Percentiles rank a stretch among this genome's conserved stretches.
Evolutionary conservation across 331 rosid genomes (phyloP).

Genomic region (Erythrophleum ivorense): DNA sequence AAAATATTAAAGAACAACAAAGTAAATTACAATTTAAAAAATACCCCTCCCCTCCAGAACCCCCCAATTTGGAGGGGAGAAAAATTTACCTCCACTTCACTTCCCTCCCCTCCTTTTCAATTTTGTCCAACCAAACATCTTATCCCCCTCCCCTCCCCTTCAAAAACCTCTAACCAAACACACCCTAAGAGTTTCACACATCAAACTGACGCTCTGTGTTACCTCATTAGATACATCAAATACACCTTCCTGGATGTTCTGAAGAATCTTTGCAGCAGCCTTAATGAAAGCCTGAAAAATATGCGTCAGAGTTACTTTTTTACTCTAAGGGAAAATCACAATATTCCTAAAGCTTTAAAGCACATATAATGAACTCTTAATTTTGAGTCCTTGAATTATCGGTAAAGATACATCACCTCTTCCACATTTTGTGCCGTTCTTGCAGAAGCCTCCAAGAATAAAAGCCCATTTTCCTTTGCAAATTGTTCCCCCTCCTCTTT

Average conservation of each 20-base stretch:
- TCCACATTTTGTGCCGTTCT: conserved; percentile 72
- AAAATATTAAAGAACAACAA: too few relatives aligned
- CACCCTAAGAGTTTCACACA: neutral
- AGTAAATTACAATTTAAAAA: too few relatives aligned
- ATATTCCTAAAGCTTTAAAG: neutral
- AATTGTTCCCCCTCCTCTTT: conserved; percentile 84
- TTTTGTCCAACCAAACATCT: too few relatives aligned
- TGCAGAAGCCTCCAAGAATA: conserved; percentile 78
- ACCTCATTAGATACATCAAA: conserved; percentile 80
- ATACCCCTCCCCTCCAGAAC: too few relatives aligned
- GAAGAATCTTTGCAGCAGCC: conserved; percentile 72
- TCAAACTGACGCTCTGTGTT: conserved; percentile 17
- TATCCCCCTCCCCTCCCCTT: too few relatives aligned
- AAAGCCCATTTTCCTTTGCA: conserved; percentile 78
- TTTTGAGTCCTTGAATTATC: neutral
- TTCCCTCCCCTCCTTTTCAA: too few relatives aligned
- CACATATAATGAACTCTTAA: neutral
- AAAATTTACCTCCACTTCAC: too few relatives aligned
- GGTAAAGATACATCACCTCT: conserved; percentile 50
- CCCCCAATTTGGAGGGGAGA: too few relatives aligned
- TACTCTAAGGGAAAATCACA: neutral
- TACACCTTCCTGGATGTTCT: conserved; percentile 74
- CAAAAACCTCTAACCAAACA: too few relatives aligned
- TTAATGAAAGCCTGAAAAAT: conserved; percentile 65
- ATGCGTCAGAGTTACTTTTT: neutral